Evolutionary conservation across 2,329 filamentous ascomycete species (phyloP).

Genomic region (Colletotrichum noveboracense): DNA sequence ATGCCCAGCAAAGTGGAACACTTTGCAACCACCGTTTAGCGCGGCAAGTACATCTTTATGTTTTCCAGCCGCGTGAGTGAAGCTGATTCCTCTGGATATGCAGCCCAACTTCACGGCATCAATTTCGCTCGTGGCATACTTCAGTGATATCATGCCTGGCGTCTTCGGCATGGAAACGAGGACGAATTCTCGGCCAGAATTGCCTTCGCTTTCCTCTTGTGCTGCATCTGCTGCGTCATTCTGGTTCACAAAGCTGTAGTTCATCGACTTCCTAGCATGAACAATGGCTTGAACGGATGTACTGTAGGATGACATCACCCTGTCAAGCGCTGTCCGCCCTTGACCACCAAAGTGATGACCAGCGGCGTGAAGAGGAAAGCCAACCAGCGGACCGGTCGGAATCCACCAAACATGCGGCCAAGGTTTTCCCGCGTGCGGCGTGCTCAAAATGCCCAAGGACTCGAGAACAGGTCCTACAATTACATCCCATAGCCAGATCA

Average conservation of each 20-base stretch:
- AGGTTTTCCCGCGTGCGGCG: neutral
- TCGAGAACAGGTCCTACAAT: constrained; percentile 30
- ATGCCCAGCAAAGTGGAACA: constrained; percentile 50
- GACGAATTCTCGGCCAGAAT: neutral
- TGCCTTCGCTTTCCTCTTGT: neutral
- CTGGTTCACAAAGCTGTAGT: fast-evolving
- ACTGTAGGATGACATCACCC: constrained; percentile 43
- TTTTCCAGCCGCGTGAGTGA: constrained; percentile 1
- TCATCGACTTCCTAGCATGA: neutral
- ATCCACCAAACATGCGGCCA: constrained; percentile 40
- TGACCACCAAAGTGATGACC: constrained; percentile 29
- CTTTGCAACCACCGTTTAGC: constrained; percentile 28
- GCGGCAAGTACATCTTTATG: constrained; percentile 26
- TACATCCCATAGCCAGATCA: constrained; percentile 38
- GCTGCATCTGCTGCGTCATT: neutral
- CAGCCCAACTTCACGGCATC: constrained; percentile 12
- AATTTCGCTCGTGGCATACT: constrained; percentile 25
- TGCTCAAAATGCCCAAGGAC: constrained; percentile 26
- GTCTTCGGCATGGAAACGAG: constrained; percentile 33
- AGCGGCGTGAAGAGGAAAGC: constrained; percentile 38
- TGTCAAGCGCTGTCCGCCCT: constrained; percentile 33
- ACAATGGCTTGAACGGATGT: constrained; percentile 37
- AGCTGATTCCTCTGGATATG: neutral
- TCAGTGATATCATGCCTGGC: neutral
- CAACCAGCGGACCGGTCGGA: constrained; percentile 31